Evolutionary conservation across 192 early-diverging fungal species (phyloP), one percentile per base, ranked within the genome.

Genomic region (Podochytrium sp.): DNA sequence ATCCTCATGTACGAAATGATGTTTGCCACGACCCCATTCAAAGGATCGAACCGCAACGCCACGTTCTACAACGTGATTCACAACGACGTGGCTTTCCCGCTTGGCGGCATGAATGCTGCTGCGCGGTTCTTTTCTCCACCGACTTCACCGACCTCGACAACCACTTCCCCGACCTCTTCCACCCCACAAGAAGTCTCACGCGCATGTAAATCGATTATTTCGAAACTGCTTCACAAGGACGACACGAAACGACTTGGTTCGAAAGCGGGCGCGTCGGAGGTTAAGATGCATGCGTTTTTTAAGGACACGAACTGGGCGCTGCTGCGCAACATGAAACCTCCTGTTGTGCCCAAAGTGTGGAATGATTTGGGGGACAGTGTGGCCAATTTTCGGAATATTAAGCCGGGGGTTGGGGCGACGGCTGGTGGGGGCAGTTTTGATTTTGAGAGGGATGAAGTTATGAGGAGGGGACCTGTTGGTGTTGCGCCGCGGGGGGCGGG

Each of bases 1-100:
- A 95, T 99, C 32, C 84, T 99, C 32, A 92, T 98, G 34, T 99
- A 95, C 76, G 98, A 99, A 79, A 98, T 99, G 98, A 89, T 99
- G 76, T 98, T 85, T 81, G 93, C 94, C 18, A 91, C 86, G 33
- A 99, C 96, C 33, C 98, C 98, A n/a, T 99, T 99, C 89, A 97
- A 97, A 81, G 96, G 96, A 59, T 78, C 78, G 34, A 90, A 93
- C 76, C 85, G 96, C 34, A 93, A 95, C 71, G 85, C 83, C 0
- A 99, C 98, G 1, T 99, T 98, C 84, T 43, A 49, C 59, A 94
- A 93, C 74, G 92, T 99, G 47, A 72, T 99, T 37, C 83, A 92
- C 67, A 88, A 87, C 16, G 94, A 96, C 2, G 86, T 93, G 37
- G 65, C 75, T 2, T 99, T 99, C 62, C 91, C 90, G 18, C 58